Evolutionary conservation across 106 monocot genomes (phyloP).

Genomic region (Dioscorea dumetorum): DNA sequence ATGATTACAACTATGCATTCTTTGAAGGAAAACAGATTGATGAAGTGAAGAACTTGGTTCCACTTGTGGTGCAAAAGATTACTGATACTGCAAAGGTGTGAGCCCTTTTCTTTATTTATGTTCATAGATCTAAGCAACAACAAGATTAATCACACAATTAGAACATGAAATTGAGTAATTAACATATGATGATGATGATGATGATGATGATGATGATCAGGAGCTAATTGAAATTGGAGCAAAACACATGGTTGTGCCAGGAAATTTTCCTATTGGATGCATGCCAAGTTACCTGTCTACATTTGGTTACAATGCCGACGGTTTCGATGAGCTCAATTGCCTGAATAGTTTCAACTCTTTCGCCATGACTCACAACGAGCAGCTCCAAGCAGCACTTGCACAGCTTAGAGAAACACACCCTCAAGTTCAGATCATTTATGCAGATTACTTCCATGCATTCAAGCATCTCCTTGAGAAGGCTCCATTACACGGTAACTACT

Average conservation of each 20-base stretch:
- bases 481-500: background rate
- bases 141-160: no score
- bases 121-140: no score
- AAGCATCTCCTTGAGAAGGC: background rate
- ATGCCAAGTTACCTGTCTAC: slow-evolving; percentile 2
- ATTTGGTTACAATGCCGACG: background rate
- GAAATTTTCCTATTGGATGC: slow-evolving; percentile 9
- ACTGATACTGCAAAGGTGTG: slow-evolving; percentile 14
- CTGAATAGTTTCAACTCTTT: slow-evolving; percentile 2
- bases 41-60: slow-evolving; percentile 12
- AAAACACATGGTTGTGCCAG: background rate
- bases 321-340: slow-evolving; percentile 1
- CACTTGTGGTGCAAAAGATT: slow-evolving; percentile 13
- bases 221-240: slow-evolving; percentile 1
- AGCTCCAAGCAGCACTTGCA: slow-evolving; percentile 2
- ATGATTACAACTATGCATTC: slow-evolving; percentile 38
- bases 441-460: slow-evolving; percentile 12
- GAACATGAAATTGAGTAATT: no score
- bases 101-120: background rate
- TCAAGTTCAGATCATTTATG: slow-evolving; percentile 16
- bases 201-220: background rate
- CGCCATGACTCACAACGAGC: slow-evolving; percentile 9
- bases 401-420: slow-evolving; percentile 4
- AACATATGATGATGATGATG: no score
- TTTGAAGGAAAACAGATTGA: background rate